Evolutionary conservation across 306 rosid species (phyloP).

Genomic region (Albizia julibrissin): DNA sequence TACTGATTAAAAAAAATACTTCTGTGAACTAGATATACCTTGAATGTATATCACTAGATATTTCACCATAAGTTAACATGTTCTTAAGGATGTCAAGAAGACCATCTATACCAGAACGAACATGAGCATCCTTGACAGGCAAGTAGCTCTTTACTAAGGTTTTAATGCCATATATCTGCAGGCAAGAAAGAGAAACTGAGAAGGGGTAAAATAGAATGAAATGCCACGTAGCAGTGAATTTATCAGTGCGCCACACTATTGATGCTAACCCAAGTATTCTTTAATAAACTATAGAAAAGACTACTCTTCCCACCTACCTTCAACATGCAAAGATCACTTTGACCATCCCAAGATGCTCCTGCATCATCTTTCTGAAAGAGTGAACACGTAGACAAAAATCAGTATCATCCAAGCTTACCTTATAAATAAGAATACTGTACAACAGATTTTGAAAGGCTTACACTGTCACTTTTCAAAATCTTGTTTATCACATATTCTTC

Average conservation of each 20-base stretch:
- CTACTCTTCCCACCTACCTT: slow-evolving; percentile 60
- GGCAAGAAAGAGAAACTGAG: slow-evolving; percentile 3
- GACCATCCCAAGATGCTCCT: slow-evolving; percentile 75
- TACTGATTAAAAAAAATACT: not conserved
- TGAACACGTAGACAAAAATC: slow-evolving; percentile 35
- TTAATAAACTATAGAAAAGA: slow-evolving; percentile 21
- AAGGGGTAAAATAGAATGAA: slow-evolving; percentile 11
- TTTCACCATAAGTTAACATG: slow-evolving; percentile 77
- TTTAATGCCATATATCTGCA: slow-evolving; percentile 87
- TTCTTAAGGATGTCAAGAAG: slow-evolving; percentile 78
- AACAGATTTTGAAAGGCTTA: slow-evolving; percentile 49
- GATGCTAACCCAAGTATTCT: slow-evolving; percentile 21
- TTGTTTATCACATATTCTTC: slow-evolving; percentile 77
- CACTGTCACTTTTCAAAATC: slow-evolving; percentile 72
- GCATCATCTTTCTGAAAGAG: slow-evolving; percentile 65
- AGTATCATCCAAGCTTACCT: slow-evolving; percentile 31
- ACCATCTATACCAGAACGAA: slow-evolving; percentile 63
- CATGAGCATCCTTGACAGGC: slow-evolving; percentile 94
- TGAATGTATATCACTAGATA: slow-evolving; percentile 75
- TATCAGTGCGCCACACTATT: slow-evolving; percentile 12
- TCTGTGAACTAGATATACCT: slow-evolving; percentile 55
- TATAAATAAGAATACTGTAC: slow-evolving; percentile 23
- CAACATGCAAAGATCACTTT: slow-evolving; percentile 80
- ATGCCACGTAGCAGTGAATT: not conserved
- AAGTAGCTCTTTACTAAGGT: slow-evolving; percentile 88